phyloP scores from a whole-genome alignment of 192 early-diverging fungal genomes.

The Backusella tarrabulga region DNA sequence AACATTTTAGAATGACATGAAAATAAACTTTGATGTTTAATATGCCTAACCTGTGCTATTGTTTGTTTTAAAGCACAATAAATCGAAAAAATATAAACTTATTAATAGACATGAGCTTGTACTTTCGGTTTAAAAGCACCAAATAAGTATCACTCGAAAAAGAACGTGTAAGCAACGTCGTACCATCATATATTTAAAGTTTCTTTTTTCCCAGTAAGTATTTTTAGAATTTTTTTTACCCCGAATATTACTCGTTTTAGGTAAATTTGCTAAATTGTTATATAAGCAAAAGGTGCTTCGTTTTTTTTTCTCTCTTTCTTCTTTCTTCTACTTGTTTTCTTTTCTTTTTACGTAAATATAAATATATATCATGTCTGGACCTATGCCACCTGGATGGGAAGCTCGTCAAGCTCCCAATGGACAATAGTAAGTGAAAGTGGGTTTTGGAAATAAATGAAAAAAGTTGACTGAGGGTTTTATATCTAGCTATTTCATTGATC shows the following conservation, averaged over 20 bases:
- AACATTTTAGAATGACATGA: background rate
- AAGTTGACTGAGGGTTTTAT: background rate
- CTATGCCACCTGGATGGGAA: constrained; percentile 22
- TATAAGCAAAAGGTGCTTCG: background rate
- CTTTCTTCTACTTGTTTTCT: background rate
- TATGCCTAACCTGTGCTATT: too few relatives aligned
- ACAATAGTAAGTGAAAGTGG: constrained; percentile 13
- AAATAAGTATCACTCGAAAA: background rate
- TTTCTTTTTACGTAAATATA: background rate
- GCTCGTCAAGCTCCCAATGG: constrained; percentile 20
- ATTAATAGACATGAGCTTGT: background rate
- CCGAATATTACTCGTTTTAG: background rate
- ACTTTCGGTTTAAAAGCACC: background rate
- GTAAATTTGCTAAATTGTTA: constrained; percentile 1
- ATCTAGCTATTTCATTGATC: constrained; percentile 31
- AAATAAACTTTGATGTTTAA: background rate
- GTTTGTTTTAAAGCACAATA: too few relatives aligned
- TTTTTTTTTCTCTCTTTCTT: background rate
- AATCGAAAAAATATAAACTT: background rate
- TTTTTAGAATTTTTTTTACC: background rate
- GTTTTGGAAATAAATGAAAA: background rate
- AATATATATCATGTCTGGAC: constrained; percentile 5
- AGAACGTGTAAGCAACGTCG: background rate
- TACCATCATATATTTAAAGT: background rate
- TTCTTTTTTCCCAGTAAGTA: background rate